These are phyloP conservation scores for Mercurialis annua DNA, from an alignment of 345 rosid species.

Conservation along the genomic window DNA sequence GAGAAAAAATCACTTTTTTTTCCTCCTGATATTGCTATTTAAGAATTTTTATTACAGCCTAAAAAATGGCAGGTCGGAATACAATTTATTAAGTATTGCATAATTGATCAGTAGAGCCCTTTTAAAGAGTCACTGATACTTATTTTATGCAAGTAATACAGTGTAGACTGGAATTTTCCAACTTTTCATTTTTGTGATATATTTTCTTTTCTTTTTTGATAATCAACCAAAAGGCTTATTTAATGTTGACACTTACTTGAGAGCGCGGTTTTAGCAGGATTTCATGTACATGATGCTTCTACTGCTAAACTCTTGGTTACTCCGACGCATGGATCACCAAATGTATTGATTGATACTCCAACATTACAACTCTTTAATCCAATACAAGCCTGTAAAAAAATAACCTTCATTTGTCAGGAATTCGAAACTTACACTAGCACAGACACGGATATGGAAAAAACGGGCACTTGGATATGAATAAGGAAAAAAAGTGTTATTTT, in stretches of 20 bases:
- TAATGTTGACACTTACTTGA: constrained; percentile 2
- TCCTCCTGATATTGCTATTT: not conserved
- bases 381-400: constrained; percentile 62
- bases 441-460: too few relatives aligned
- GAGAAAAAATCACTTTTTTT: not conserved
- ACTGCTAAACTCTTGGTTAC: constrained; percentile 79
- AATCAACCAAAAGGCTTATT: constrained; percentile 12
- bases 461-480: too few relatives aligned
- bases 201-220: not conserved
- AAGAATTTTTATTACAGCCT: not conserved
- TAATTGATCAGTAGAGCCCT: not conserved
- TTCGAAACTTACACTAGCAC: not conserved
- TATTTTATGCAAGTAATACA: not conserved
- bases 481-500: too few relatives aligned
- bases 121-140: not conserved
- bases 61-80: not conserved
- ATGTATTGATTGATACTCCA: constrained; percentile 51
- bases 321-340: constrained; percentile 82
- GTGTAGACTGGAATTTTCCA: not conserved
- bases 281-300: constrained; percentile 72
- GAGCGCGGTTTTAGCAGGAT: constrained; percentile 16
- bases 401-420: constrained; percentile 5
- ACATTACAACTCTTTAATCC: constrained; percentile 76
- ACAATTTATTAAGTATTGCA: not conserved
- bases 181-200: not conserved